Evolutionary conservation across 176 grass and related monocot genomes (phyloP).

Genomic region (Phyllostachys edulis): DNA sequence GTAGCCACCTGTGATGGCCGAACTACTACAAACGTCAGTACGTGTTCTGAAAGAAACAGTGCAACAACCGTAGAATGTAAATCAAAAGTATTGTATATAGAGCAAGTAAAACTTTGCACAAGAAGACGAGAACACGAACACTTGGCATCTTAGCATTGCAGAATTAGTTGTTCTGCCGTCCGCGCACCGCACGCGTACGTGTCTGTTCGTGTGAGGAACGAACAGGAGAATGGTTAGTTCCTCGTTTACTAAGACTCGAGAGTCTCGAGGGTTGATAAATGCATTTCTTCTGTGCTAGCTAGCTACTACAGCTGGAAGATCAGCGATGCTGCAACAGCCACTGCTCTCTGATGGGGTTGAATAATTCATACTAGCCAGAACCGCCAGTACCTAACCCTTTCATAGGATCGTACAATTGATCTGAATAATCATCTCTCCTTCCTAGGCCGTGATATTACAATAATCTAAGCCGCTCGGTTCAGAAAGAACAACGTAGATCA

Average conservation of each 20-base stretch:
- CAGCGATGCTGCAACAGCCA: constrained; percentile 7
- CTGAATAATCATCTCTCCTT: neutral
- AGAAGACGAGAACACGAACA: neutral
- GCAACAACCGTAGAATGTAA: neutral
- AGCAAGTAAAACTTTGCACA: neutral
- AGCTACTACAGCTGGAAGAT: neutral
- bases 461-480: too few species aligned
- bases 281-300: neutral
- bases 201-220: neutral
- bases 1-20: neutral
- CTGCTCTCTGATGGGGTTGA: neutral
- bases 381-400: neutral
- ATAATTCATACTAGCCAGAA: neutral
- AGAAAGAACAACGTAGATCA: too few species aligned
- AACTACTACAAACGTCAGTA: neutral
- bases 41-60: constrained; percentile 4
- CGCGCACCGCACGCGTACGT: too few species aligned
- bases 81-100: neutral
- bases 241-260: neutral
- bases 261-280: neutral
- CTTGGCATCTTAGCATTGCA: neutral
- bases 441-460: neutral
- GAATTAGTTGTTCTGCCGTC: too few species aligned
- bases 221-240: neutral
- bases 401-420: neutral